Evolutionary conservation across 495 filamentous ascomycete genomes (phyloP), one percentile per base, ranked within the genome.

Genomic region (Penicillium lagena): DNA sequence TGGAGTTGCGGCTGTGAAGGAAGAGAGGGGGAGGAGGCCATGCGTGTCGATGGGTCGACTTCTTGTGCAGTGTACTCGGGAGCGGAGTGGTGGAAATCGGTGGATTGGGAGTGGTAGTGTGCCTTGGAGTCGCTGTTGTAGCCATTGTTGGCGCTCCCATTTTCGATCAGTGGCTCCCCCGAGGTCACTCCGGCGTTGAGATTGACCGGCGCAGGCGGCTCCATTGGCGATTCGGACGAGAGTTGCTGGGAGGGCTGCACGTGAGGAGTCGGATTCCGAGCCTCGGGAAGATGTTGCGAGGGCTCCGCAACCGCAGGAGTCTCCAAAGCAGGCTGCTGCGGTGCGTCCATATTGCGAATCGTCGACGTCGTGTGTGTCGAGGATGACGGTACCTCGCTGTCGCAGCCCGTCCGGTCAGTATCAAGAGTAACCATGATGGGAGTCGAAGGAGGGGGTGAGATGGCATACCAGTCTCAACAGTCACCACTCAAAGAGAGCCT

Each of bases 81-180:
- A 42, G 62, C 56, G 14, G 71, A 60, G 35, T 66, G 60, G 42
- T 67, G 58, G 44, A 72, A 72, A 31, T 73, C 71, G 34, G 65
- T 51, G 27, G 73, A 58, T 37, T 62, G 71, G 43, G 67, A 61
- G 43, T 66, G 63, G 42, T 71, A 72, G 48, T 75, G 66, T 15
- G 61, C 58, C 36, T 61, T 68, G 15, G 67, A 66, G 43, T 72
- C 72, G 52, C 71, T 71, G 50, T 56, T 69, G 42, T 70, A 71
- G 29, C 64, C 68, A 35, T 63, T 60, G 40, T 64, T 59, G 40
- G 60, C 49, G 37, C 50, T 52, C 7, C 52, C 38, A 17, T 55
- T 52, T 46, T 50, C 51, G 12, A 52, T 39, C 7, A 51, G 34
- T 12, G 68, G 69, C 7, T 74, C 68, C n/a, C 58, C 54, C 7